phyloP scores from a whole-genome alignment of 495 filamentous ascomycete species.

The Neurospora cerealis region DNA sequence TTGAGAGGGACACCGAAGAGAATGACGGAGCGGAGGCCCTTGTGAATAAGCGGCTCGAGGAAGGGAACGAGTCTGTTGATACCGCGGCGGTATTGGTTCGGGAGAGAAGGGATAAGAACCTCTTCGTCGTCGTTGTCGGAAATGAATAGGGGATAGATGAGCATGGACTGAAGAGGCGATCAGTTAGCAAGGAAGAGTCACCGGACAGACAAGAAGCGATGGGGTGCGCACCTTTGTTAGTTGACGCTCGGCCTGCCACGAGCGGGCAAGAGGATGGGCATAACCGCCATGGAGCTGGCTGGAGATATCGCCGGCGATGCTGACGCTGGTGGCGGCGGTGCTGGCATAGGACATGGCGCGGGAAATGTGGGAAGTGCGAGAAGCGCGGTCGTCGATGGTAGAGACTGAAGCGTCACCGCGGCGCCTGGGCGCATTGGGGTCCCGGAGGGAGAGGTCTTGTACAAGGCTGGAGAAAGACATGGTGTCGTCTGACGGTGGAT shows the following conservation, averaged over 20 bases:
- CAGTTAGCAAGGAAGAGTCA: conserved; percentile 4
- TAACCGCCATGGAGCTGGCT: conserved; percentile 95
- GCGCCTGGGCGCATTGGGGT: conserved; percentile 36
- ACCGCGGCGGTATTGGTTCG: conserved; percentile 77
- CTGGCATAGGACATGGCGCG: conserved; percentile 70
- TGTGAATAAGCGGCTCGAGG: conserved; percentile 73
- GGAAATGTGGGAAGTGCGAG: conserved; percentile 55
- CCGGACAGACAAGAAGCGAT: background rate
- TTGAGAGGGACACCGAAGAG: conserved; percentile 88
- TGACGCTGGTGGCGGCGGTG: conserved; percentile 87
- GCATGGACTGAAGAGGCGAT: conserved; percentile 61
- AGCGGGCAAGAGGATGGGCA: conserved; percentile 76
- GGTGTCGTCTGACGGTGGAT: conserved; percentile 3
- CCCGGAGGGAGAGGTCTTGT: conserved; percentile 66
- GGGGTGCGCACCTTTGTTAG: conserved; percentile 69
- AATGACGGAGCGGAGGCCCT: conserved; percentile 85
- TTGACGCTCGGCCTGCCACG: conserved; percentile 95
- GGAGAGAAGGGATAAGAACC: conserved; percentile 78
- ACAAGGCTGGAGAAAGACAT: conserved; percentile 94
- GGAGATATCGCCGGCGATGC: conserved; percentile 84
- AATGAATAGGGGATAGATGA: conserved; percentile 95
- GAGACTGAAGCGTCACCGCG: conserved; percentile 37
- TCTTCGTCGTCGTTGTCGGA: conserved; percentile 91
- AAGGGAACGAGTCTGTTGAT: conserved; percentile 79
- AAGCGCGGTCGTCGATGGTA: conserved; percentile 46